Base-by-base conservation (phyloP, 2,329 filamentous ascomycete genomes). In the Hawksworthiomyces lignivorus region DNA sequence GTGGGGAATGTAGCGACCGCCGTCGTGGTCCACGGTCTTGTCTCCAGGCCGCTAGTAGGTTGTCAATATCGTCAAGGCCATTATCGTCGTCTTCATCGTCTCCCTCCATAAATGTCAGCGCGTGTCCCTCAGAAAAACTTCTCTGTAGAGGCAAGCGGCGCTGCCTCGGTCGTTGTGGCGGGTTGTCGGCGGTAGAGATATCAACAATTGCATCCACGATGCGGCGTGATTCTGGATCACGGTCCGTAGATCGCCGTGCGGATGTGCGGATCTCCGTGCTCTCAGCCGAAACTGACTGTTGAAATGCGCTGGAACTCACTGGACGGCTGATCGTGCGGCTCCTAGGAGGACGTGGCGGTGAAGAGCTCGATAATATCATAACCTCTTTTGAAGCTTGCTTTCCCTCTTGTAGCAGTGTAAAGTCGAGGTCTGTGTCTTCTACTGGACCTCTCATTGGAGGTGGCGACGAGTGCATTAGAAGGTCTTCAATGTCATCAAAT, bases 21-120 rank as follows among this genome's bases (percentile, higher is more conserved):
- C 8, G 15, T 53, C 21, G 50, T 28, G 30, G 26, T 27, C 36
- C 36, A n/a, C 27, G 29, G 21, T 18, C 40, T 40, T 35, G 38
- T 14, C 36, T 32, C 44, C 43, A 47, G 11, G 47, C 43, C 30
- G 36, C 36, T 30, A 36, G 7, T 17, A 44, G 36, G 9, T 33
- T 14, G 9, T 41, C 20, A 11, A 39, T 30, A 3, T 37, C 6
- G 6, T 30, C 17, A 10, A 8, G 9, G 5, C 33, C 14, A 15
- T 36, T 24, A 15, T 48, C 48, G 5, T 44, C 42, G 3, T 42
- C 39, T n/a, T 47, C 48, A 6, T 48, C 46, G 2, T 47, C 48
- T 5, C 43, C 38, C 10, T 48, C 48, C 21, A 27, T 11, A 15
- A 47, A 43, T 12, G 21, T 21, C 15, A 46, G n/a, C 0, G 24